Percentiles rank a stretch among this genome's conserved stretches.
These are phyloP conservation scores for Styphnolobium japonicum DNA, from an alignment of 306 rosid species.

Conservation along the genomic window DNA sequence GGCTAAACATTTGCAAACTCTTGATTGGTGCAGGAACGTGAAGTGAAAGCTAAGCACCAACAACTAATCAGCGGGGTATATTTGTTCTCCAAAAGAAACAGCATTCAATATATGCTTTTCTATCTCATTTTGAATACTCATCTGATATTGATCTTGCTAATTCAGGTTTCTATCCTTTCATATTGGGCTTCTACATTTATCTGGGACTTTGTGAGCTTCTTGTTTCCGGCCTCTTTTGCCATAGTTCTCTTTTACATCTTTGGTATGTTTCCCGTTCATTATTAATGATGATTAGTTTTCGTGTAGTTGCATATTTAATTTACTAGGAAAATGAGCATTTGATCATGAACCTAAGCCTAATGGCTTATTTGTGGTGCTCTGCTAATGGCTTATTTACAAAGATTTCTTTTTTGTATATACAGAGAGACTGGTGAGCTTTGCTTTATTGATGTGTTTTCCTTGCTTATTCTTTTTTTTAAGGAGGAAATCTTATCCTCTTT, in stretches of 20 bases:
- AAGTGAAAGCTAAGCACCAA: slow-evolving; percentile 95
- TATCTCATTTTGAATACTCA: background rate
- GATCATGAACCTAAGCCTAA: background rate
- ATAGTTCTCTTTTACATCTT: slow-evolving; percentile 73
- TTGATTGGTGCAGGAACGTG: slow-evolving; percentile 83
- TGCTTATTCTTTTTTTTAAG: background rate
- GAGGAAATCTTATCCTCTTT: background rate
- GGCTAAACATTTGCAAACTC: slow-evolving; percentile 17
- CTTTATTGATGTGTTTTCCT: background rate
- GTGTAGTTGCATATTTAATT: background rate
- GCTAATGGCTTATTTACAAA: background rate
- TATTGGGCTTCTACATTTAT: slow-evolving; percentile 86
- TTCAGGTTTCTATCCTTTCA: slow-evolving; percentile 80
- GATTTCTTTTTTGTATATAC: background rate
- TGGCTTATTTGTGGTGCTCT: background rate
- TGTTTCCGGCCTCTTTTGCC: slow-evolving; percentile 80
- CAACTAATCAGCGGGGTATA: slow-evolving; percentile 95
- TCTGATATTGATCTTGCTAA: slow-evolving; percentile 29
- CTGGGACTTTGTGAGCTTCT: slow-evolving; percentile 96
- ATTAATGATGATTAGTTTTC: background rate
- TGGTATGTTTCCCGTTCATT: slow-evolving; percentile 50
- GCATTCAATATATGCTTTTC: background rate
- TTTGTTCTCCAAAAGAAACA: slow-evolving; percentile 4
- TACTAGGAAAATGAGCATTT: background rate
- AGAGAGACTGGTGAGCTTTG: background rate